phyloP scores from a whole-genome alignment of 345 rosid genomes.

The Murraya koenigii region DNA sequence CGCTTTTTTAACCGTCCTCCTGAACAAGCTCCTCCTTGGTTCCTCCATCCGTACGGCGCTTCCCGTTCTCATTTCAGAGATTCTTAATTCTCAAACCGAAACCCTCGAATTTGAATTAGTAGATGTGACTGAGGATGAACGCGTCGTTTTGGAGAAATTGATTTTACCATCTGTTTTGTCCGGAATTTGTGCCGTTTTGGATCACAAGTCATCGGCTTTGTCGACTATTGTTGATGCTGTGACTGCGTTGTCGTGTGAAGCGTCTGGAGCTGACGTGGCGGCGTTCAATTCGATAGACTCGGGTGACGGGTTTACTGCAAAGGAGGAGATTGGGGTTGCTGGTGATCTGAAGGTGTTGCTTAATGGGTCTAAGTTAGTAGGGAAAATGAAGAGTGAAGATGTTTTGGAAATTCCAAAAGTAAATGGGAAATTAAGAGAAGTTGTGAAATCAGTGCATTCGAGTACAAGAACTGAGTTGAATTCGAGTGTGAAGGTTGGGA shows the following conservation, averaged over 20 bases:
- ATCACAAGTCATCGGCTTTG: slow-evolving; percentile 47
- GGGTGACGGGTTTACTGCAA: slow-evolving; percentile 64
- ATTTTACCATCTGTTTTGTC: slow-evolving; percentile 29
- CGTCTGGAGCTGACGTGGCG: slow-evolving; percentile 41
- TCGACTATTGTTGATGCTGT: slow-evolving; percentile 50
- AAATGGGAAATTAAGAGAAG: slow-evolving; percentile 61
- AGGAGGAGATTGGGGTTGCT: slow-evolving; percentile 66
- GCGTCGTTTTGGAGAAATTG: slow-evolving; percentile 33
- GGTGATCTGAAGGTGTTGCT: slow-evolving; percentile 74
- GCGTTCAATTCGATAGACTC: slow-evolving; percentile 53
- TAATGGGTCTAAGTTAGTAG: slow-evolving; percentile 63
- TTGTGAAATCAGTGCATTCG: slow-evolving; percentile 53
- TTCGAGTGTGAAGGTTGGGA: slow-evolving; percentile 39
- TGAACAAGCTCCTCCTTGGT: slow-evolving; percentile 51
- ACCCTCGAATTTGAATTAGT: slow-evolving; percentile 13
- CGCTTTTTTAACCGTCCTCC: slow-evolving; percentile 51
- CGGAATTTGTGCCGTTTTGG: slow-evolving; percentile 61
- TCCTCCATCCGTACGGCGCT: slow-evolving; percentile 40
- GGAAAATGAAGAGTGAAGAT: slow-evolving; percentile 32
- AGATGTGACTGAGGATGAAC: slow-evolving; percentile 50
- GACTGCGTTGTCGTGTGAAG: slow-evolving; percentile 81
- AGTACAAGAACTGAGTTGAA: slow-evolving; percentile 49
- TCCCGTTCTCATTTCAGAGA: slow-evolving; percentile 30
- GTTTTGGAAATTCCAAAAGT: slow-evolving; percentile 47
- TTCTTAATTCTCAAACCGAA: slow-evolving; percentile 29